phyloP scores from a whole-genome alignment of 2,329 filamentous ascomycete genomes.

The Diaporthe eres region DNA sequence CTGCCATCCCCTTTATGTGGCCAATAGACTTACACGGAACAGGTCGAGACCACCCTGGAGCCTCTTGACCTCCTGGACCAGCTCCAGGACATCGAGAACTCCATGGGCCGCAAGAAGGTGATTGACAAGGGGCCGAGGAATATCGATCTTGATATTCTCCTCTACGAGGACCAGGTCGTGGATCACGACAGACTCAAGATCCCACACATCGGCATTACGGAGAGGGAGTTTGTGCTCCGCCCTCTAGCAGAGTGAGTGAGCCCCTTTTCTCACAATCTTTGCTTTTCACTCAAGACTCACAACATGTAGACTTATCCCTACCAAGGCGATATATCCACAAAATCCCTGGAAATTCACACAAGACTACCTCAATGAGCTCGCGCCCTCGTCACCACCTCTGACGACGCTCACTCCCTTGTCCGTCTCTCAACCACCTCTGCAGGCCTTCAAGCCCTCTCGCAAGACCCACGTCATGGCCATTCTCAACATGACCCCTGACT shows the following conservation, averaged over 20 bases:
- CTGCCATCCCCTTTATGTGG: conserved; percentile 20
- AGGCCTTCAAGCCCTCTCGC: conserved; percentile 69
- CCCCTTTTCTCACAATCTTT: not conserved
- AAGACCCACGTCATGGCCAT: conserved; percentile 92
- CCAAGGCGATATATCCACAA: conserved; percentile 64
- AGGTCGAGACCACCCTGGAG: conserved; percentile 85
- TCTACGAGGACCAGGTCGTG: conserved; percentile 80
- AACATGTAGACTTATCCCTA: conserved; percentile 66
- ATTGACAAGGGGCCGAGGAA: conserved; percentile 95
- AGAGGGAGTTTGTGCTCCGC: conserved; percentile 93
- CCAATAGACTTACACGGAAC: conserved; percentile 32
- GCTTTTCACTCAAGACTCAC: not conserved
- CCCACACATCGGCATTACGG: conserved; percentile 87
- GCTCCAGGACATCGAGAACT: conserved; percentile 86
- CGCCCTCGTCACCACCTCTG: conserved; percentile 62
- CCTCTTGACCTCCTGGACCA: conserved; percentile 83
- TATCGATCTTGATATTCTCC: conserved; percentile 92
- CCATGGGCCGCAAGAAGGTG: conserved; percentile 83
- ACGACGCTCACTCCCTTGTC: conserved; percentile 73
- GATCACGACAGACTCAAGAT: conserved; percentile 82
- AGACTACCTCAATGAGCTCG: conserved; percentile 73
- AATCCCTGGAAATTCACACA: conserved; percentile 73
- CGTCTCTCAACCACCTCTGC: conserved; percentile 65
- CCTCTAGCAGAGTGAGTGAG: conserved; percentile 81
- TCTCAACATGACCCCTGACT: conserved; percentile 94